Evolutionary conservation across 176 grass and related monocot genomes (phyloP).

Genomic region (Carex parvula): DNA sequence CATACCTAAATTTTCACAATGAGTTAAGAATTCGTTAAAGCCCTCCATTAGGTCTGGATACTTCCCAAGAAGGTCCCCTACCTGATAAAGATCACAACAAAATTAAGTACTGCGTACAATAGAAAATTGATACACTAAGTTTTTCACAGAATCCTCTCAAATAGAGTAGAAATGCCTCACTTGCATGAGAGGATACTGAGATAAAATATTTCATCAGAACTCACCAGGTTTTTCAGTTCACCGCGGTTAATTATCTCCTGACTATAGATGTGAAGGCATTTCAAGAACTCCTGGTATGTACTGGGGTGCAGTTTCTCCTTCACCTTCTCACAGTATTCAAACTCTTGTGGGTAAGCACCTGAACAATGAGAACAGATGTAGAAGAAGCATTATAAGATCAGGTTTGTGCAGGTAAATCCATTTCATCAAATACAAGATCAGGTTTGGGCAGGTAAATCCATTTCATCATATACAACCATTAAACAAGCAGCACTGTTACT

Average conservation of each 20-base stretch:
- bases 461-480: constrained; percentile 8
- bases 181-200: not conserved
- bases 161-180: not conserved
- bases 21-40: constrained; percentile 64
- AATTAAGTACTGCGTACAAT: not conserved
- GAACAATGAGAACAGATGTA: constrained; percentile 28
- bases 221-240: constrained; percentile 95
- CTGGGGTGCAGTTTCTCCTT: constrained; percentile 95
- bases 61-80: constrained; percentile 59
- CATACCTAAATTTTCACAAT: constrained; percentile 79
- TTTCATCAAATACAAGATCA: not conserved
- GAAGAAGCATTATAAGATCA: constrained; percentile 19
- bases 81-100: constrained; percentile 28
- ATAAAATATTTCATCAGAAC: constrained; percentile 25
- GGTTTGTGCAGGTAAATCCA: not conserved
- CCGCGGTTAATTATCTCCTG: constrained; percentile 91
- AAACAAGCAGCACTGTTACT: constrained; percentile 2
- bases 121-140: not conserved
- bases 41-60: constrained; percentile 61
- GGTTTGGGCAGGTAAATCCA: not conserved
- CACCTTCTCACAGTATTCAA: constrained; percentile 87
- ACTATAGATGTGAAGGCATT: constrained; percentile 99
- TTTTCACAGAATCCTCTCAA: not conserved
- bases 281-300: constrained; percentile 98
- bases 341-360: constrained; percentile 82